phyloP scores from a whole-genome alignment of 2,329 filamentous ascomycete species.

The Bertia moriformis region DNA sequence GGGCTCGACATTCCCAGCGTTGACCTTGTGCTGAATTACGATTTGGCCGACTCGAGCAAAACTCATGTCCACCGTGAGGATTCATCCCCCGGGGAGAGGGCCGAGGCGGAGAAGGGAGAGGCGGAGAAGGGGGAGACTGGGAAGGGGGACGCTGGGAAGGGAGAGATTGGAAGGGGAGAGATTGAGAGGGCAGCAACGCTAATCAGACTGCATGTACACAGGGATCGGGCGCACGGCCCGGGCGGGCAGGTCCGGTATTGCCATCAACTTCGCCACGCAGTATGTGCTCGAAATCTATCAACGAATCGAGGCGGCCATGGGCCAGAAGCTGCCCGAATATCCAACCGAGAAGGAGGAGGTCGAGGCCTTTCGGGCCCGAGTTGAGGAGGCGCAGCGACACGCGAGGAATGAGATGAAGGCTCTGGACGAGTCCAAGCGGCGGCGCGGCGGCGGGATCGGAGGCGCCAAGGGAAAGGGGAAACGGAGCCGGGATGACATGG shows the following conservation, averaged over 20 bases:
- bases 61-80: conserved; percentile 84
- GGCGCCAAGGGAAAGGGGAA: conserved; percentile 26
- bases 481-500: conserved; percentile 51
- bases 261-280: conserved; percentile 70
- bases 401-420: conserved; percentile 72
- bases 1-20: conserved; percentile 90
- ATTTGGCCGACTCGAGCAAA: conserved; percentile 71
- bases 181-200: too few species aligned
- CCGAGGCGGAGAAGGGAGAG: too few species aligned
- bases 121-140: too few species aligned
- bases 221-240: conserved; percentile 78
- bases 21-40: conserved; percentile 73
- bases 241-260: conserved; percentile 71
- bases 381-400: conserved; percentile 70
- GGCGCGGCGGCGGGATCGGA: conserved; percentile 26
- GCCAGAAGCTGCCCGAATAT: conserved; percentile 60
- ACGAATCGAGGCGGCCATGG: conserved; percentile 70
- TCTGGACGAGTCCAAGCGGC: conserved; percentile 54
- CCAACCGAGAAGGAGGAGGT: conserved; percentile 66
- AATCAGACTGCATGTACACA: too few species aligned
- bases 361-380: conserved; percentile 63
- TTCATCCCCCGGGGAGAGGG: too few species aligned
- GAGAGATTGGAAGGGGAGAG: too few species aligned
- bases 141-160: too few species aligned
- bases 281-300: conserved; percentile 73